These are phyloP conservation scores for Sporisorium iseilematis-ciliati DNA, from an alignment of 1,284 basidiomycete species.

Conservation along the genomic window DNA sequence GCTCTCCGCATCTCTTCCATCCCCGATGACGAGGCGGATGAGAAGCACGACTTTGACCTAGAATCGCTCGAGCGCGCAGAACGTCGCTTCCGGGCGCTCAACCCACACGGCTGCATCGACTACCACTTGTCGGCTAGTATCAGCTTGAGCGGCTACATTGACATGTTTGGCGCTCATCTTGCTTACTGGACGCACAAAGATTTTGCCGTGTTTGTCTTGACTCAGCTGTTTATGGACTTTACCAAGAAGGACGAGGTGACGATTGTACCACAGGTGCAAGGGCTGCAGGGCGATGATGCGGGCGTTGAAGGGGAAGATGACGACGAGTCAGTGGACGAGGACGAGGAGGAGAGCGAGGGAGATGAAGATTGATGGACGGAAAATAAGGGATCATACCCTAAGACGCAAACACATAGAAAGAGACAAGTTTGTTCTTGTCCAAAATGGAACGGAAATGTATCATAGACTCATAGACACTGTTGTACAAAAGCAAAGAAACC, in stretches of 20 bases:
- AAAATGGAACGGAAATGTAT: background rate
- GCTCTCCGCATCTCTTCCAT: slow-evolving; percentile 14
- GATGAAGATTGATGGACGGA: slow-evolving; percentile 2
- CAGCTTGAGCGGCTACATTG: slow-evolving; percentile 52
- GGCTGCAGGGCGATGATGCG: slow-evolving; percentile 14
- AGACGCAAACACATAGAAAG: background rate
- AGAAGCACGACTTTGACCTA: slow-evolving; percentile 25
- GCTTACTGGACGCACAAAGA: slow-evolving; percentile 62
- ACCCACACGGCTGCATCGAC: slow-evolving; percentile 66
- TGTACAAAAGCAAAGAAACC: slow-evolving; percentile 13
- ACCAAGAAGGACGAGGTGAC: slow-evolving; percentile 27
- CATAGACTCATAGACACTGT: slow-evolving; percentile 1
- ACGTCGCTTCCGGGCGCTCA: slow-evolving; percentile 61
- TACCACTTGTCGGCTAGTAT: slow-evolving; percentile 48
- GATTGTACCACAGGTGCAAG: slow-evolving; percentile 37
- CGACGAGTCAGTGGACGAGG: slow-evolving; percentile 4
- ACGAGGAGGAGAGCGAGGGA: slow-evolving; percentile 9
- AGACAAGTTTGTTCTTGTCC: background rate
- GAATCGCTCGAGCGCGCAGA: slow-evolving; percentile 45
- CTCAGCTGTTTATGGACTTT: slow-evolving; percentile 60
- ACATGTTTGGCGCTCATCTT: slow-evolving; percentile 62
- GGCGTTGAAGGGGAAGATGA: slow-evolving; percentile 63
- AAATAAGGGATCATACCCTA: too few species aligned
- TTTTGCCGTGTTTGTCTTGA: slow-evolving; percentile 62
- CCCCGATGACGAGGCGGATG: slow-evolving; percentile 14